phyloP scores from a whole-genome alignment of 495 filamentous ascomycete genomes.

The Aspergillus biplanus region DNA sequence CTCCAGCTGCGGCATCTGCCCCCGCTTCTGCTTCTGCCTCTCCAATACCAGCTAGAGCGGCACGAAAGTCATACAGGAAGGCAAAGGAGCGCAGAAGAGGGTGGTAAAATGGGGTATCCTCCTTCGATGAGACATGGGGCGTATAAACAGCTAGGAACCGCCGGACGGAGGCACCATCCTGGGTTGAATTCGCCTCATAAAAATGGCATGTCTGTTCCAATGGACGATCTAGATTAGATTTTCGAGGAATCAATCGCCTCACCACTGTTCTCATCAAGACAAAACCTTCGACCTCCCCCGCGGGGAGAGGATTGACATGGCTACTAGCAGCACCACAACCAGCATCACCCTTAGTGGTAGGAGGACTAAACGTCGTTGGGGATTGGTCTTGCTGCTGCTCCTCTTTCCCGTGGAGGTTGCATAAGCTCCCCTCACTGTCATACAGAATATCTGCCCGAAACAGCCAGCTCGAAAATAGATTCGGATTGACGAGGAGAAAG shows the following conservation, averaged over 20 bases:
- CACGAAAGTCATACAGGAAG: conserved; percentile 67
- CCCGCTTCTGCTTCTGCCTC: not conserved
- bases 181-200: conserved; percentile 42
- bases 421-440: conserved; percentile 47
- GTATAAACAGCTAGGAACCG: conserved; percentile 73
- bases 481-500: conserved; percentile 81
- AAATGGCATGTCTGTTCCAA: conserved; percentile 82
- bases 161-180: not conserved
- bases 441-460: conserved; percentile 85
- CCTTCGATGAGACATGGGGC: conserved; percentile 65
- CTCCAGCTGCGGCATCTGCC: not conserved
- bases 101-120: conserved; percentile 84
- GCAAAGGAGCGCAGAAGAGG: conserved; percentile 73
- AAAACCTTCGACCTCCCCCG: conserved; percentile 55
- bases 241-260: conserved; percentile 78
- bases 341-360: not conserved
- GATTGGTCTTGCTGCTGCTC: not conserved
- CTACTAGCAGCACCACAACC: not conserved
- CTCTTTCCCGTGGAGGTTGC: conserved; percentile 36
- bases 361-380: not conserved
- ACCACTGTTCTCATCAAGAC: conserved; percentile 63
- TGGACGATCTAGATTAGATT: conserved; percentile 70
- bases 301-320: conserved; percentile 21
- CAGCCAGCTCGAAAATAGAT: conserved; percentile 79
- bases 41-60: not conserved